A percentile compares a stretch with the other conserved stretches of the same genome.
Conservation (phyloP, 257 asterid species). For the Solanum megistacrolobum region DNA sequence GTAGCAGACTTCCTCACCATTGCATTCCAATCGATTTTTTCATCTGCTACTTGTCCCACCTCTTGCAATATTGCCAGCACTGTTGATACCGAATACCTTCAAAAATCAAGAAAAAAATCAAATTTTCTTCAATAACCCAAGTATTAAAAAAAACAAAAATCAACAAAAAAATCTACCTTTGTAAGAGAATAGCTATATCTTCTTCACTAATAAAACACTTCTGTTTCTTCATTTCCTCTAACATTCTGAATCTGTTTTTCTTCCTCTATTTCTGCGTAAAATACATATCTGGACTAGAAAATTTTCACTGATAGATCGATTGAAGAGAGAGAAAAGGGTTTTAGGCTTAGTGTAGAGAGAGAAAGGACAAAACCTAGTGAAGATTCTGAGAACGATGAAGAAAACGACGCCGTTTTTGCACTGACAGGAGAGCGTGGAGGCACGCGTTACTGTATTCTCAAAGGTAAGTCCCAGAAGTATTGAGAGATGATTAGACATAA, state of each 20-base stretch:
- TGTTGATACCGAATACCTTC: slow-evolving; percentile 50
- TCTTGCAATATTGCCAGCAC: slow-evolving; percentile 63
- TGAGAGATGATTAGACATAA: neutral
- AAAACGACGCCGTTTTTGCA: neutral
- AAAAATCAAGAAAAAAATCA: neutral
- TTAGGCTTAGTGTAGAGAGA: neutral
- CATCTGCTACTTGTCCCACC: slow-evolving; percentile 36
- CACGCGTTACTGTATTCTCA: neutral
- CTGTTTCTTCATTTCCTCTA: slow-evolving; percentile 44
- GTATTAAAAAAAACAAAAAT: neutral
- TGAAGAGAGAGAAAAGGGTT: neutral
- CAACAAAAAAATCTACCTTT: slow-evolving; percentile 27
- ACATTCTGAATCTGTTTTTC: slow-evolving; percentile 17
- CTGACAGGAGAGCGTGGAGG: neutral
- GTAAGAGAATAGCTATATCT: slow-evolving; percentile 34
- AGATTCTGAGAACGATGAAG: neutral
- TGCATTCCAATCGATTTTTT: slow-evolving; percentile 61
- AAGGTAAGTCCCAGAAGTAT: too few species aligned
- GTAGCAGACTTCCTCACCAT: slow-evolving; percentile 57
- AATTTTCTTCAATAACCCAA: neutral
- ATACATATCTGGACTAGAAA: neutral
- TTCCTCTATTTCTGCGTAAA: neutral
- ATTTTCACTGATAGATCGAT: neutral
- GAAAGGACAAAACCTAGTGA: neutral
- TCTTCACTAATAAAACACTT: slow-evolving; percentile 53